phyloP scores from a whole-genome alignment of 2,329 filamentous ascomycete species.

The Ophiosphaerella narmari region DNA sequence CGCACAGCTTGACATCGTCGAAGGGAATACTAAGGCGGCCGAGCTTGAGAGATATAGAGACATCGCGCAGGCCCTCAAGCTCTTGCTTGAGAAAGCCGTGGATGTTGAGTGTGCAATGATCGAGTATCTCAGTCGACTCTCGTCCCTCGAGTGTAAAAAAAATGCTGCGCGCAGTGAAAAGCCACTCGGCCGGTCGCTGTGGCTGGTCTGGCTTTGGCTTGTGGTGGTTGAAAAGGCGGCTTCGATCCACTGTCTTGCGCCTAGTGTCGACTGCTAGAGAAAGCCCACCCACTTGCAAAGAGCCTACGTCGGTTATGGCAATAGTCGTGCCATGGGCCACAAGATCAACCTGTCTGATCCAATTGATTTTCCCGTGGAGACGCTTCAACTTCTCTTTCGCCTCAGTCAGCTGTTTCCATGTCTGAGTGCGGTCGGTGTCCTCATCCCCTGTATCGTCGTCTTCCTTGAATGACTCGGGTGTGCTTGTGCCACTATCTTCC shows the following conservation, averaged over 20 bases:
- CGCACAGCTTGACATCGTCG: conserved; percentile 76
- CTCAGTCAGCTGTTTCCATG: conserved; percentile 78
- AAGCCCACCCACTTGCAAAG: conserved; percentile 80
- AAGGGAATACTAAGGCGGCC: conserved; percentile 88
- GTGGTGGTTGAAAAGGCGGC: conserved; percentile 80
- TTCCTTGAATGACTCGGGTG: conserved; percentile 20
- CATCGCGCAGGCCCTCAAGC: conserved; percentile 84
- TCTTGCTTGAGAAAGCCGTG: conserved; percentile 89
- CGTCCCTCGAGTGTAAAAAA: conserved; percentile 84
- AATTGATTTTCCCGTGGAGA: conserved; percentile 83
- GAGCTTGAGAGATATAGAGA: conserved; percentile 86
- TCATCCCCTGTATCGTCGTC: conserved; percentile 35
- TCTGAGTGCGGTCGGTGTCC: conserved; percentile 63
- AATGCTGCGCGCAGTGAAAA: conserved; percentile 81
- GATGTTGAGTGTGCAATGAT: conserved; percentile 85
- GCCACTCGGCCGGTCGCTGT: conserved; percentile 87
- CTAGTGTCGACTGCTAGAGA: conserved; percentile 89
- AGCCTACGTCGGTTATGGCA: conserved; percentile 79
- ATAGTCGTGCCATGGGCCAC: conserved; percentile 80
- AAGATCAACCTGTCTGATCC: conserved; percentile 87
- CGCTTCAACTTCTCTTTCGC: conserved; percentile 85
- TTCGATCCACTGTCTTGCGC: conserved; percentile 86
- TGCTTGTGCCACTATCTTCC: conserved; percentile 19
- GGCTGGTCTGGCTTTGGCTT: conserved; percentile 56
- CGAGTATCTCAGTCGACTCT: conserved; percentile 85